phyloP scores from a whole-genome alignment of 305 asterid species.

The Solanum hybrid region DNA sequence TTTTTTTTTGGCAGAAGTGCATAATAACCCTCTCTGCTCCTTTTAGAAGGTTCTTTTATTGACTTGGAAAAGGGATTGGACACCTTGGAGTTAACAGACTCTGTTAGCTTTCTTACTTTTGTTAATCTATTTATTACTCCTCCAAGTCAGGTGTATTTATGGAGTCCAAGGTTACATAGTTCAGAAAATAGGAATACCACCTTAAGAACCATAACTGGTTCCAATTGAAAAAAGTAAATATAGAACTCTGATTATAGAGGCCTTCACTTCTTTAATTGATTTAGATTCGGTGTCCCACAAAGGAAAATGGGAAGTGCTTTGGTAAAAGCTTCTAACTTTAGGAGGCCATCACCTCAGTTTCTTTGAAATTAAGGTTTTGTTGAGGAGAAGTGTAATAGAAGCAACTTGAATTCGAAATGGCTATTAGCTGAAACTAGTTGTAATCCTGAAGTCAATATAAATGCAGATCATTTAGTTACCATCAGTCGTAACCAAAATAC shows the following conservation, averaged over 20 bases:
- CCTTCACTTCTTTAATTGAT: background rate
- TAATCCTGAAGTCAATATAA: background rate
- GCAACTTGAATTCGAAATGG: background rate
- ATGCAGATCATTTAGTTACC: background rate
- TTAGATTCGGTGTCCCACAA: background rate
- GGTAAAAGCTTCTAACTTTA: background rate
- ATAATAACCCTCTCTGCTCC: background rate
- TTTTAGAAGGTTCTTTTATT: background rate
- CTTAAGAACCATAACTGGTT: background rate
- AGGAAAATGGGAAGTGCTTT: background rate
- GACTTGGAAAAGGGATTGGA: background rate
- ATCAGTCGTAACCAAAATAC: background rate
- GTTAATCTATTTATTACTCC: background rate
- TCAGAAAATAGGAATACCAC: background rate
- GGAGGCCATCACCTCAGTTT: background rate
- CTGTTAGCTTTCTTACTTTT: background rate
- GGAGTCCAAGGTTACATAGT: background rate
- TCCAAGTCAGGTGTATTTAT: background rate
- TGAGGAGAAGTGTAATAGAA: background rate
- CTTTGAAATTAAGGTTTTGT: background rate
- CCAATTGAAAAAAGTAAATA: background rate
- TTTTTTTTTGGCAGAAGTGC: background rate
- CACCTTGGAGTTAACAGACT: background rate
- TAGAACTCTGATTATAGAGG: background rate
- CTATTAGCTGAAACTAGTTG: background rate